Conservation (phyloP, 768 basidiomycete species). For the Pulveroboletus sp. region DNA sequence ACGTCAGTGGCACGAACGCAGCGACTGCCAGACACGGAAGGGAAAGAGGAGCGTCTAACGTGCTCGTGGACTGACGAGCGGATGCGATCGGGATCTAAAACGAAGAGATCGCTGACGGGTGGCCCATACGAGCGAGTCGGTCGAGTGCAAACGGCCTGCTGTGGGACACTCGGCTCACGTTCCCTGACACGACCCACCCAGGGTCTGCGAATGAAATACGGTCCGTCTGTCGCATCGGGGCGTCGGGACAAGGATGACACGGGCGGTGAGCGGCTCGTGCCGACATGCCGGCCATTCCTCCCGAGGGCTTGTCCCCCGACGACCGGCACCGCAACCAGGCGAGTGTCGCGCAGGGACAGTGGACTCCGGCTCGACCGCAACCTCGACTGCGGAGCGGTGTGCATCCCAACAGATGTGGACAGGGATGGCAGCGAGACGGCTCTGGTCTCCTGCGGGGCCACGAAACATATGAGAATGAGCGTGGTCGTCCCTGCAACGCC, state of each 20-base stretch:
- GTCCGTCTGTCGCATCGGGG: slow-evolving; percentile 11
- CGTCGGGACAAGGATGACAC: neutral
- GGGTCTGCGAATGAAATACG: slow-evolving; percentile 16
- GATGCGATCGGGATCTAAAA: slow-evolving; percentile 11
- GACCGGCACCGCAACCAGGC: slow-evolving; percentile 10
- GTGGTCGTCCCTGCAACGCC: slow-evolving; percentile 2
- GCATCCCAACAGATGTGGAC: neutral
- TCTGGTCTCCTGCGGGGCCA: too few relatives aligned
- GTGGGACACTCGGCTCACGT: too few relatives aligned
- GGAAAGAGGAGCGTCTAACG: slow-evolving; percentile 5
- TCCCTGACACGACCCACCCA: neutral
- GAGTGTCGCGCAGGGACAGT: neutral
- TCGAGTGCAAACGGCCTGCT: too few relatives aligned
- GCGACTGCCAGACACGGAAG: slow-evolving; percentile 2
- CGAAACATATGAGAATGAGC: slow-evolving; percentile 3
- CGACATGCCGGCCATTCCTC: neutral
- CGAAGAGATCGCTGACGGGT: slow-evolving; percentile 1
- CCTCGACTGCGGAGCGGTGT: neutral
- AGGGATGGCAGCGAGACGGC: too few relatives aligned
- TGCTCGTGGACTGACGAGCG: slow-evolving; percentile 3
- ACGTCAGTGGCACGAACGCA: slow-evolving; percentile 11
- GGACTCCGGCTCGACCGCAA: slow-evolving; percentile 9
- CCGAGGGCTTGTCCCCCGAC: neutral
- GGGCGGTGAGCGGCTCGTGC: neutral
- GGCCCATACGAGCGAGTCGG: neutral